Evolutionary conservation across 2,329 filamentous ascomycete species (phyloP).

Genomic region (Hypoxylon sp.): DNA sequence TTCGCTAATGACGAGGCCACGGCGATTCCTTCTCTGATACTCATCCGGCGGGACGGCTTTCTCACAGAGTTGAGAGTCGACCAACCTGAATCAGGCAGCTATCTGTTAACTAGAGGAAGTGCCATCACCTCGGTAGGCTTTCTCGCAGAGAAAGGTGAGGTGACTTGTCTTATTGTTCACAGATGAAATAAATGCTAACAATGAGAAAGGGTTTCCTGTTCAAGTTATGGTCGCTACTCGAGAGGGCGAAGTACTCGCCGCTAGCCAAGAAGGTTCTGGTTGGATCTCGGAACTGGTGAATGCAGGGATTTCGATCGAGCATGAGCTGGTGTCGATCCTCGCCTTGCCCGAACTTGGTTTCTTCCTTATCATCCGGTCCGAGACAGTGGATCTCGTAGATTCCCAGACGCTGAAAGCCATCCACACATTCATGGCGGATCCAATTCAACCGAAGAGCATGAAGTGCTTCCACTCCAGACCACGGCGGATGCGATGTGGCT

Average conservation of each 20-base stretch:
- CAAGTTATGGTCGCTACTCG: conserved; percentile 51
- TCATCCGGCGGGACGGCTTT: conserved; percentile 73
- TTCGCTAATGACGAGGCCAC: conserved; percentile 62
- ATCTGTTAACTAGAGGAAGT: conserved; percentile 62
- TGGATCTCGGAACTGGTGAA: conserved; percentile 65
- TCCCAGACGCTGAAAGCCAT: conserved; percentile 66
- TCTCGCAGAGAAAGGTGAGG: conserved; percentile 60
- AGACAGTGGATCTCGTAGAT: conserved; percentile 71
- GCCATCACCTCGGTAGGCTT: conserved; percentile 63
- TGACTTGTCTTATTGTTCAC: conserved; percentile 1
- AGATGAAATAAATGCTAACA: conserved; percentile 29
- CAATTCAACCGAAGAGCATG: conserved; percentile 69
- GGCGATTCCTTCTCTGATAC: conserved; percentile 62
- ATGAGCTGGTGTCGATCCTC: conserved; percentile 68
- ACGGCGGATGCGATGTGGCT: conserved; percentile 64
- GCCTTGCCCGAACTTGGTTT: conserved; percentile 67
- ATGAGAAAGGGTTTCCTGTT: conserved; percentile 41
- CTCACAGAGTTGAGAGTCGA: conserved; percentile 69
- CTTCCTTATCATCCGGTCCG: conserved; percentile 69
- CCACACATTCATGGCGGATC: conserved; percentile 71
- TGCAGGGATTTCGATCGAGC: conserved; percentile 53
- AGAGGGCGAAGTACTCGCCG: conserved; percentile 48
- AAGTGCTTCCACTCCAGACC: conserved; percentile 68
- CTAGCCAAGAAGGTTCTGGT: conserved; percentile 52
- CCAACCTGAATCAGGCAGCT: conserved; percentile 56